Conservation (phyloP, 2,329 filamentous ascomycete species). For the Botrytis deweyae region DNA sequence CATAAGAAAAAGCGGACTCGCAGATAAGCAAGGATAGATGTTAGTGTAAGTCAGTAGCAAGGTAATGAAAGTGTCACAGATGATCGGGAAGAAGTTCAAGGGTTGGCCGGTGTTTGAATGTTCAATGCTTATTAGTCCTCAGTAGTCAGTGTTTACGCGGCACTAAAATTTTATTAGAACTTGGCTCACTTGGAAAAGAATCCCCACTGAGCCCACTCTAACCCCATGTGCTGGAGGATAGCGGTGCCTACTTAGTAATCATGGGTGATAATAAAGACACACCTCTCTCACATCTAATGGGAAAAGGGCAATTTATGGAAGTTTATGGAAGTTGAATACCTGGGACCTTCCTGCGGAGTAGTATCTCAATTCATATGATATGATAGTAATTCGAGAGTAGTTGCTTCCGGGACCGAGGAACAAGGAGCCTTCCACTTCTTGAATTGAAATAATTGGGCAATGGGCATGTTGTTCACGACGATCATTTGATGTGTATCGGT, state of each 20-base stretch:
- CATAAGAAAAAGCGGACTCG: not conserved
- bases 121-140: not conserved
- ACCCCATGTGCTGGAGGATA: not conserved
- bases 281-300: not conserved
- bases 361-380: not conserved
- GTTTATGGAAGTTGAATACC: not conserved
- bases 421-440: not conserved
- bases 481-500: not conserved
- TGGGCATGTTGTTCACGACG: not conserved
- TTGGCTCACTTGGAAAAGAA: no score
- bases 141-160: not conserved
- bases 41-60: not conserved
- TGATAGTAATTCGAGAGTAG: not conserved
- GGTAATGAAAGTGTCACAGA: not conserved
- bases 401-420: not conserved
- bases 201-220: not conserved
- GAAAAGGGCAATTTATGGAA: not conserved
- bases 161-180: not conserved
- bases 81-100: not conserved
- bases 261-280: not conserved
- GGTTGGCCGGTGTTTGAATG: not conserved
- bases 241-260: not conserved
- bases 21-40: not conserved
- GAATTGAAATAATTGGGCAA: not conserved
- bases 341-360: no score